Base-by-base conservation (phyloP, 164 flowering plant genomes). In the Vitis amurensis region DNA sequence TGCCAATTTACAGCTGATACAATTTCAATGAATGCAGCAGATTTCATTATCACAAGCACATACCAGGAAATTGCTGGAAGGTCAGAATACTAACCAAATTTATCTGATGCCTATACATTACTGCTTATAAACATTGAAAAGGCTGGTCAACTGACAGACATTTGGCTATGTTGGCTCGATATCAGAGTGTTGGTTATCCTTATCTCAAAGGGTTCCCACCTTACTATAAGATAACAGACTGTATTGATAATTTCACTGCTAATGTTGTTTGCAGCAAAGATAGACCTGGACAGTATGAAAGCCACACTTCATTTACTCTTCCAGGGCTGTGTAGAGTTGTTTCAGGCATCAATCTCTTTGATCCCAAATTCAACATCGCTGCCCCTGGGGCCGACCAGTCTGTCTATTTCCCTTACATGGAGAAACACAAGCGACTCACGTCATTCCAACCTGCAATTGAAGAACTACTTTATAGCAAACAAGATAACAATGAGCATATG, bases 21-120 rank as follows among this genome's bases (percentile, higher is more conserved):
- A 11, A 78, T 89, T 13, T 76, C 91, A 4, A 89, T 89, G 93
- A 89, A 87, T 69, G 68, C 80, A 7, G 72, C 91, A 0, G 93
- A 89, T 72, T 89, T 89, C 63, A 71, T 89, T 51, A 84, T 89
- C 30, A 82, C 93, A 9, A 89, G 93, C 77, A 89, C 93, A 50
- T 89, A 57, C 75, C 93, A 89, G 79, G 93, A 89, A 73, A 89
- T 89, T 67, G 91, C 89, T 0, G 93, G 93, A 80, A 89, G 89
- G 93, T 89, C 47, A 72, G 79, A 56, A 56, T 55, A 27, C 4
- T 55, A 23, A 37, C 44, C 44, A 37, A 37, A 37, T 37, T 37
- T 37, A 37, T 37, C 44, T 37, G 44, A 37, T 37, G 7, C 4
- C 4, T 0, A 37, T 37, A 37, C 44, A 4, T 31, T 48, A 9